Percentiles rank a stretch among this genome's conserved stretches.
Evolutionary conservation across 306 rosid genomes (phyloP).

Genomic region (Herpetospermum pedunculosum): DNA sequence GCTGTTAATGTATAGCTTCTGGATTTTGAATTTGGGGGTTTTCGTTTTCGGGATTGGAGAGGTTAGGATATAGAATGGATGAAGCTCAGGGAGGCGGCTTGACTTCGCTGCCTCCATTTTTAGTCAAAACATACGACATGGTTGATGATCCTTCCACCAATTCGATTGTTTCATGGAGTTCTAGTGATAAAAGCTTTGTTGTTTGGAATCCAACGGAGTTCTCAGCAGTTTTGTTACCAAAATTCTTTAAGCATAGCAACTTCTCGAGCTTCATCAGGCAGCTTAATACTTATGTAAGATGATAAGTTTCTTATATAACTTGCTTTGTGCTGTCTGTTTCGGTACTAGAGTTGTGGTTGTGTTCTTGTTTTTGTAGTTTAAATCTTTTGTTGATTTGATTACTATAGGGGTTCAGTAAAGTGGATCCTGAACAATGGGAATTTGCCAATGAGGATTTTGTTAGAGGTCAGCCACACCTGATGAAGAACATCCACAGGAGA

Average conservation of each 20-base stretch:
- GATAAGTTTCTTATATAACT: slow-evolving; percentile 6
- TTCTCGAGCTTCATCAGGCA: slow-evolving; percentile 92
- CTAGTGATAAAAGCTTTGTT: slow-evolving; percentile 44
- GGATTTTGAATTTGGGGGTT: slow-evolving; percentile 23
- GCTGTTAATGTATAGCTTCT: slow-evolving; percentile 11
- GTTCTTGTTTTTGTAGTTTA: not conserved
- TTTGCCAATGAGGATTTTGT: slow-evolving; percentile 71
- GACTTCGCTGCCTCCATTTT: slow-evolving; percentile 65
- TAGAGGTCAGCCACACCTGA: slow-evolving; percentile 54
- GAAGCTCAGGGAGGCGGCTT: slow-evolving; percentile 45
- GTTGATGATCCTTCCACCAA: slow-evolving; percentile 59
- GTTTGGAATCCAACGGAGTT: slow-evolving; percentile 72
- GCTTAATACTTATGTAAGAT: slow-evolving; percentile 82
- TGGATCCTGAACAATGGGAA: slow-evolving; percentile 83
- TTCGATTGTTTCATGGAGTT: slow-evolving; percentile 68
- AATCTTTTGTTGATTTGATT: slow-evolving; percentile 11
- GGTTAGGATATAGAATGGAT: slow-evolving; percentile 42
- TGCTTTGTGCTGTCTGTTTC: slow-evolving; percentile 1
- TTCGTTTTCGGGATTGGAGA: slow-evolving; percentile 15
- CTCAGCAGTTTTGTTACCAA: slow-evolving; percentile 49
- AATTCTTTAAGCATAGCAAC: slow-evolving; percentile 74
- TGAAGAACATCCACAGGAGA: slow-evolving; percentile 73
- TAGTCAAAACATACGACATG: slow-evolving; percentile 74
- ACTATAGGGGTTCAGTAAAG: slow-evolving; percentile 66
- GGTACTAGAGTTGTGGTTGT: not conserved